A percentile compares a stretch with the other conserved stretches of the same genome.
Evolutionary conservation across 352 stramenopile species (phyloP).

Genomic region (Globisporangium solare): DNA sequence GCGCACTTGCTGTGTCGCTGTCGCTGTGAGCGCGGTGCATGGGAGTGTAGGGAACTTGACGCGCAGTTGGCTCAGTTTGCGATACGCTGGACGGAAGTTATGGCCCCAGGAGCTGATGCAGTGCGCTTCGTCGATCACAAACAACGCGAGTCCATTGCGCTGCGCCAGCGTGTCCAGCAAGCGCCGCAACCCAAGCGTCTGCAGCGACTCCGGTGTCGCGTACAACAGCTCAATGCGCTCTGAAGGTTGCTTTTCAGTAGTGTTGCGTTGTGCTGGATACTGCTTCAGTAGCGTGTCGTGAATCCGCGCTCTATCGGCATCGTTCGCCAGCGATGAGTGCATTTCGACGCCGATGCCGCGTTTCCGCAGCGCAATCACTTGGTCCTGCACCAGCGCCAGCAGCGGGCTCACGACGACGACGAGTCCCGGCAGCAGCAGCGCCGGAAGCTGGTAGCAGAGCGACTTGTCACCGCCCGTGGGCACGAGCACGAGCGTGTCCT

Average conservation of each 20-base stretch:
- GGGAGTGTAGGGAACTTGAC: conserved; percentile 26
- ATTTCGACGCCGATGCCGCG: conserved; percentile 47
- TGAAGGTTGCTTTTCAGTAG: too few species aligned
- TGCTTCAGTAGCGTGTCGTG: conserved; percentile 15
- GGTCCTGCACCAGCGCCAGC: conserved; percentile 87
- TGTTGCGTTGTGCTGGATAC: neutral
- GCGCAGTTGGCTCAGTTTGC: conserved; percentile 24
- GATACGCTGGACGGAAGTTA: conserved; percentile 68
- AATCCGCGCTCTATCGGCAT: conserved; percentile 23
- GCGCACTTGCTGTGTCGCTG: conserved; percentile 67
- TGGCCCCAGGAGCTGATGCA: conserved; percentile 80
- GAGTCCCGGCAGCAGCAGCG: conserved; percentile 32
- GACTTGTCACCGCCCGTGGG: conserved; percentile 98
- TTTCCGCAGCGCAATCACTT: conserved; percentile 57
- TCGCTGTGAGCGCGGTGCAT: conserved; percentile 90
- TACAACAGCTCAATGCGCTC: conserved; percentile 67
- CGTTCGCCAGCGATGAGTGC: conserved; percentile 47
- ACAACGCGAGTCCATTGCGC: conserved; percentile 36
- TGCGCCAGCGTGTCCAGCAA: conserved; percentile 19
- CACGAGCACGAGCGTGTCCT: conserved; percentile 87
- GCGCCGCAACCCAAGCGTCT: conserved; percentile 25
- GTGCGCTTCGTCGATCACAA: conserved; percentile 88
- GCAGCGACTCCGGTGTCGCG: conserved; percentile 82
- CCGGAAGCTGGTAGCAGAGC: conserved; percentile 93
- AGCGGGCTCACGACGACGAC: conserved; percentile 88